Percentiles rank a stretch among this genome's conserved stretches.
Conservation (phyloP, 148 eudicot species). For the Fagopyrum homotropicum region DNA sequence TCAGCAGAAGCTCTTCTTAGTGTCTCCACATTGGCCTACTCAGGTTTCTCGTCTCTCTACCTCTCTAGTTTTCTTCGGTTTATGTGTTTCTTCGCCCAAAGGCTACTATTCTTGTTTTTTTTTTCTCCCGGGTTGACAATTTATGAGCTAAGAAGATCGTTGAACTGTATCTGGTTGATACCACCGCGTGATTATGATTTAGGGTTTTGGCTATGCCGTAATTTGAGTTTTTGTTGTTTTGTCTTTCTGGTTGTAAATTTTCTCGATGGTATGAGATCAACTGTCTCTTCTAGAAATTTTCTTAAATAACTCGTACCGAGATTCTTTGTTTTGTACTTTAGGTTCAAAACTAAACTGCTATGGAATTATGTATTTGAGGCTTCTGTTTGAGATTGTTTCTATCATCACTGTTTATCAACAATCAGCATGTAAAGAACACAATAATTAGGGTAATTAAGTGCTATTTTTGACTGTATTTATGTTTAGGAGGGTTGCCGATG, state of each 20-base stretch:
- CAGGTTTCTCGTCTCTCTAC: neutral
- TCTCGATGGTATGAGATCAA: neutral
- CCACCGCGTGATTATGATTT: neutral
- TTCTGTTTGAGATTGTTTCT: neutral
- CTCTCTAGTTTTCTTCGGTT: neutral
- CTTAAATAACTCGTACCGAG: too few species aligned
- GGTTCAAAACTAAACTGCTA: neutral
- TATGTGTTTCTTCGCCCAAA: neutral
- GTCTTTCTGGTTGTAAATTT: neutral
- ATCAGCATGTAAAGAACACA: too few species aligned
- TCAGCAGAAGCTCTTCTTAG: too few species aligned
- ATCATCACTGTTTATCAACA: neutral
- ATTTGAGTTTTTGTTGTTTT: neutral
- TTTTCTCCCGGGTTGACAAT: neutral
- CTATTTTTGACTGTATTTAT: neutral
- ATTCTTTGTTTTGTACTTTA: neutral
- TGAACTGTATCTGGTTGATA: neutral
- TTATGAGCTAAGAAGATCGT: neutral
- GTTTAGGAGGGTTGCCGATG: neutral
- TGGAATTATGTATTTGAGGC: neutral
- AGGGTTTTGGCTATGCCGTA: neutral
- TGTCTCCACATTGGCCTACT: neutral
- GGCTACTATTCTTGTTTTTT: neutral
- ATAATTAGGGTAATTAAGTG: too few species aligned
- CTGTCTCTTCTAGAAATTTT: too few species aligned